These are phyloP conservation scores for Solanum sparsipilum DNA, from an alignment of 257 asterid species.

Conservation along the genomic window DNA sequence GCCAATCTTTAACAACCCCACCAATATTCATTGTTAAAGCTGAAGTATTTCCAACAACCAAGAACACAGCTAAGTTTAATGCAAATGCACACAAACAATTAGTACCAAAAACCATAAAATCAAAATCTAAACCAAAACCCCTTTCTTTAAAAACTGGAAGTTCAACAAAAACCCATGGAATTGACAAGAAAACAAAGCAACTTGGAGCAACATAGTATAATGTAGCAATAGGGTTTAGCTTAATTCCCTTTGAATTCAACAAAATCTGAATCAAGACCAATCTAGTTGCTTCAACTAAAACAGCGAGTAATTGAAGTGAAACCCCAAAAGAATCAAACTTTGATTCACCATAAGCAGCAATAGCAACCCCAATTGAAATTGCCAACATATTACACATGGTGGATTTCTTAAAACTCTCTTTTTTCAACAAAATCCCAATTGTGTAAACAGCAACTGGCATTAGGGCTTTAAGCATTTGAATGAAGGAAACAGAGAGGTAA, in stretches of 20 bases:
- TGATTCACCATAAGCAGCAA: conserved; percentile 82
- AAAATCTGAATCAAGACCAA: conserved; percentile 65
- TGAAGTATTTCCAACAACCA: conserved; percentile 68
- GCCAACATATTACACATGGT: conserved; percentile 59
- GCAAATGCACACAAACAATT: conserved; percentile 71
- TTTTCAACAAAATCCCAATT: conserved; percentile 40
- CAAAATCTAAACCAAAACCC: conserved; percentile 19
- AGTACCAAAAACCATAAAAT: conserved; percentile 50
- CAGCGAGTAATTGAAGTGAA: conserved; percentile 52
- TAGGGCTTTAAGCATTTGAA: conserved; percentile 67
- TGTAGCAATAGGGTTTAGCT: conserved; percentile 56
- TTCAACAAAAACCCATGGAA: conserved; percentile 67
- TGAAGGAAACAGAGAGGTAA: conserved; percentile 62
- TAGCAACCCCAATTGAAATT: conserved; percentile 55
- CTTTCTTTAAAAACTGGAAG: conserved; percentile 25
- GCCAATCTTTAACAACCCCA: conserved; percentile 74
- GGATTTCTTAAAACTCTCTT: conserved; percentile 25
- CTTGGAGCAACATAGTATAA: conserved; percentile 68
- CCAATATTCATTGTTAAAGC: conserved; percentile 84
- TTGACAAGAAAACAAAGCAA: conserved; percentile 37
- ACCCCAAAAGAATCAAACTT: conserved; percentile 71
- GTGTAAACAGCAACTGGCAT: conserved; percentile 76
- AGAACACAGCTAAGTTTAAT: conserved; percentile 59
- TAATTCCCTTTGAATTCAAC: conserved; percentile 58
- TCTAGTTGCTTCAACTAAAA: conserved; percentile 62